These are phyloP conservation scores for Nannizziopsis arthrosporioides DNA, from an alignment of 2,329 filamentous ascomycete genomes.

Conservation along the genomic window DNA sequence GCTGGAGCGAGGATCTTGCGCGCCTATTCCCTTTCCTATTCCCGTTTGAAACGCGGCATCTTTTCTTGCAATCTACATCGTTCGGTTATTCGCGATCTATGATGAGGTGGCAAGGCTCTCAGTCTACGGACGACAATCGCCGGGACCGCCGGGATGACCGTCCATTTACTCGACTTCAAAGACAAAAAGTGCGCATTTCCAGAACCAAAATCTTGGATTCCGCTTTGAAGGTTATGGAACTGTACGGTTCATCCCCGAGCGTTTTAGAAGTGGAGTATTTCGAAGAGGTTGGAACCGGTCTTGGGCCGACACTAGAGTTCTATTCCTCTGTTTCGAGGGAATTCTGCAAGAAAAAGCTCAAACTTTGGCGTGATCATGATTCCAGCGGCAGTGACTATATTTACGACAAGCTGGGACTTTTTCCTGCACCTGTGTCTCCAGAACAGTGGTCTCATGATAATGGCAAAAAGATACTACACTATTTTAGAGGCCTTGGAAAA, in stretches of 20 bases:
- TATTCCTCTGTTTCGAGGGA: slow-evolving; percentile 96
- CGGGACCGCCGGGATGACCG: slow-evolving; percentile 77
- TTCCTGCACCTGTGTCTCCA: slow-evolving; percentile 79
- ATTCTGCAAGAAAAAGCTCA: slow-evolving; percentile 93
- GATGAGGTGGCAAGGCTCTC: slow-evolving; percentile 91
- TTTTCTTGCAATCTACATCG: slow-evolving; percentile 95
- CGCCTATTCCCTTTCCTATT: slow-evolving; percentile 93
- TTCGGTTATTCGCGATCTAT: slow-evolving; percentile 97
- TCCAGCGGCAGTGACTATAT: slow-evolving; percentile 64
- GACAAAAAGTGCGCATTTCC: slow-evolving; percentile 96
- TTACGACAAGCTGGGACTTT: slow-evolving; percentile 71
- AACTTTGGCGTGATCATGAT: slow-evolving; percentile 90
- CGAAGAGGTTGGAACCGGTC: slow-evolving; percentile 90
- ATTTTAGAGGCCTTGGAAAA: slow-evolving; percentile 90
- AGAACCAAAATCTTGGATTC: slow-evolving; percentile 91
- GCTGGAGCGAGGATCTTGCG: slow-evolving; percentile 90
- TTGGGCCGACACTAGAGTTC: slow-evolving; percentile 92
- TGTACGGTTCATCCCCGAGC: slow-evolving; percentile 93
- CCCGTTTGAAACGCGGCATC: slow-evolving; percentile 90
- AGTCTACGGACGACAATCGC: slow-evolving; percentile 66
- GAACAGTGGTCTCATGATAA: slow-evolving; percentile 62
- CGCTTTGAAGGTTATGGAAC: slow-evolving; percentile 95
- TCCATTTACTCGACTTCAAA: slow-evolving; percentile 78
- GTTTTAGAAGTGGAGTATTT: slow-evolving; percentile 97
- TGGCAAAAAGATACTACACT: slow-evolving; percentile 73